Base-by-base conservation (phyloP, 345 rosid genomes). In the Populus euphratica region DNA sequence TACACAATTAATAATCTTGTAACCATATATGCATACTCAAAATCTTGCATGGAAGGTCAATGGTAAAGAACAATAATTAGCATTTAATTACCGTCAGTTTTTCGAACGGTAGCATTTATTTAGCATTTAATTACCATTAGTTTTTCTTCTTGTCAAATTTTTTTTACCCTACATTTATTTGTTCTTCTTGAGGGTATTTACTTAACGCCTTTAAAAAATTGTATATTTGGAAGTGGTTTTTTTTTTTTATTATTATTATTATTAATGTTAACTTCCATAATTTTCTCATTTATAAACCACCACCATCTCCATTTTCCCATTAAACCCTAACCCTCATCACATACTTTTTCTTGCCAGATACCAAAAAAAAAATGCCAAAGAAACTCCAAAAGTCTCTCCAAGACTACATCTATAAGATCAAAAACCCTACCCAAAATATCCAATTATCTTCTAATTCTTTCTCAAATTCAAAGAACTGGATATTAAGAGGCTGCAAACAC, bases 331-430 rank as follows among this genome's bases (percentile, higher is more conserved):
- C 35, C 18, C 62, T 17, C 14, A 4, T n/a, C 2, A 5, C 7
- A 16, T 41, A 21, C 2, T 25, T 35, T 25, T 70, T 59, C 64
- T 33, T 41, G 29, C 25, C 20, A 35, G 12, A 23, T 5, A 16
- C 29, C 65, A 67, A 77, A 72, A 18, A 5, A 73, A 81, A 36
- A 71, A 94, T 94, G 98, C 86, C 94, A 21, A 90, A 80, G 66
- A 91, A 83, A 2, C 84, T 94, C 54, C 94, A 83, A 68, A 91
- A 86, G 73, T 87, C 92, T 71, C 88, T 94, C 70, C 86, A 82
- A 12, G 83, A 83, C 43, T 93, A 83, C 79, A 82, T 95, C 38
- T 84, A 90, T 72, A 95, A 88, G 84, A 82, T 95, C 75, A 95
- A 87, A 86, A 79, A 69, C 69, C 79, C 86, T 72, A 49, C 81